Conservation (phyloP, 352 stramenopile genomes). For the Phytophthora aleatoria region DNA sequence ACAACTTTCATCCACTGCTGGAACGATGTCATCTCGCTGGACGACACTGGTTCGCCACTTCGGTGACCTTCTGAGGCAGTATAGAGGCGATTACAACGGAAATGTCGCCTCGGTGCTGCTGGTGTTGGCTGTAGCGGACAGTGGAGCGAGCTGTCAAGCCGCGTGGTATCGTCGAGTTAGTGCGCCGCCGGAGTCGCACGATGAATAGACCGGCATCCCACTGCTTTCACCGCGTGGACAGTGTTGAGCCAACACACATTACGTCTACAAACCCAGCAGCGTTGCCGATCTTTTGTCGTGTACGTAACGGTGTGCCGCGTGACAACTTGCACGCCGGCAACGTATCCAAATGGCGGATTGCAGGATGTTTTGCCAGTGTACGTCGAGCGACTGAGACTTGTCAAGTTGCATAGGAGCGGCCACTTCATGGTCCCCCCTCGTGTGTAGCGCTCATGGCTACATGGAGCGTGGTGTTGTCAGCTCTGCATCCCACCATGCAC, state of each 20-base stretch:
- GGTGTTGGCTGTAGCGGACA: neutral
- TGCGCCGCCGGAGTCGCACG: constrained; percentile 7
- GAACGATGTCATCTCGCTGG: neutral
- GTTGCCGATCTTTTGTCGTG: constrained; percentile 24
- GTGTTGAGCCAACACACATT: neutral
- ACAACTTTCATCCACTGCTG: constrained; percentile 1
- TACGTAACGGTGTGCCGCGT: constrained; percentile 21
- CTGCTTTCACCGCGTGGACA: constrained; percentile 18
- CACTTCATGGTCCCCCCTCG: constrained; percentile 26
- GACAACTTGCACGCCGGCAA: neutral
- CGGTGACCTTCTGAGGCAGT: neutral
- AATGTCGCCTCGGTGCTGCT: constrained; percentile 1
- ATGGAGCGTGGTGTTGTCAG: constrained; percentile 22
- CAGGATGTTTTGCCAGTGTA: constrained; percentile 20
- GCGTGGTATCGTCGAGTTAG: constrained; percentile 3
- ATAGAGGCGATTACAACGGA: constrained; percentile 1
- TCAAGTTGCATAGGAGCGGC: constrained; percentile 12
- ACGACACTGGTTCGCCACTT: neutral
- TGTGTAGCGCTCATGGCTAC: constrained; percentile 40
- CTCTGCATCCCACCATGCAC: constrained; percentile 25
- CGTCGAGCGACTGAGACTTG: constrained; percentile 9
- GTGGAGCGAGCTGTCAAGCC: constrained; percentile 2
- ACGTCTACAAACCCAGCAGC: constrained; percentile 7
- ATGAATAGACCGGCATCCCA: constrained; percentile 16
- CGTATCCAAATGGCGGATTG: constrained; percentile 21